Evolutionary conservation across 1,284 basidiomycete genomes (phyloP).

Genomic region (Ceratobasidium theobromae): DNA sequence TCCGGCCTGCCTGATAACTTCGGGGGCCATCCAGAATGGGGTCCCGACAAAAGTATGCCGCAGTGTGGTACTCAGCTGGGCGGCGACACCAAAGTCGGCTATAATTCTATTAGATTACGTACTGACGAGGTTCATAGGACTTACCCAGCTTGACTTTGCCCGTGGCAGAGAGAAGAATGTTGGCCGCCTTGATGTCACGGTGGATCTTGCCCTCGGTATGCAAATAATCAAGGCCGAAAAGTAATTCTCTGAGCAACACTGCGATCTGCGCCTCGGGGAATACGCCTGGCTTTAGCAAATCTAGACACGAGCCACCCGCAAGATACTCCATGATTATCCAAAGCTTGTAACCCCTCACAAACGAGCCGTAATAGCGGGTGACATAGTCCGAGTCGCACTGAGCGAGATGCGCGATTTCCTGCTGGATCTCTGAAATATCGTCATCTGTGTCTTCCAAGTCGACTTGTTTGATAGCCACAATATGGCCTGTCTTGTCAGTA

Average conservation of each 20-base stretch:
- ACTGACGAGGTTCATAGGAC: constrained; percentile 33
- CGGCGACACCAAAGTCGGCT: constrained; percentile 96
- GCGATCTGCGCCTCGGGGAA: constrained; percentile 94
- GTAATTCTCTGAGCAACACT: constrained; percentile 88
- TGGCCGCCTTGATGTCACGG: constrained; percentile 98
- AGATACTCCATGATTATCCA: constrained; percentile 99
- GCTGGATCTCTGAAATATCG: constrained; percentile 96
- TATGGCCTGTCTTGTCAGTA: constrained; percentile 89
- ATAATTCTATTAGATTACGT: not conserved
- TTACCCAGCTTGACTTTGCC: constrained; percentile 87
- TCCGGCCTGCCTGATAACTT: constrained; percentile 95
- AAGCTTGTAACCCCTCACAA: constrained; percentile 94
- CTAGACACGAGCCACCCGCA: constrained; percentile 96
- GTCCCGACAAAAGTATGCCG: constrained; percentile 95
- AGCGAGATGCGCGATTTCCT: constrained; percentile 93
- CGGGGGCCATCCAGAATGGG: constrained; percentile 98
- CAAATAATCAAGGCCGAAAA: constrained; percentile 93
- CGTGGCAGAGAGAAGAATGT: constrained; percentile 84
- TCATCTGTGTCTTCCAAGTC: constrained; percentile 89
- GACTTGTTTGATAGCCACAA: constrained; percentile 98
- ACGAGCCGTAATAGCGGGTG: constrained; percentile 95
- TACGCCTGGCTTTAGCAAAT: constrained; percentile 86
- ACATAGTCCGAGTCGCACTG: constrained; percentile 96
- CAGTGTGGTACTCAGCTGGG: constrained; percentile 80
- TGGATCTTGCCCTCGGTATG: constrained; percentile 95